These are phyloP conservation scores for Hypoxylon sp. DNA, from an alignment of 2,329 filamentous ascomycete genomes.

Conservation along the genomic window DNA sequence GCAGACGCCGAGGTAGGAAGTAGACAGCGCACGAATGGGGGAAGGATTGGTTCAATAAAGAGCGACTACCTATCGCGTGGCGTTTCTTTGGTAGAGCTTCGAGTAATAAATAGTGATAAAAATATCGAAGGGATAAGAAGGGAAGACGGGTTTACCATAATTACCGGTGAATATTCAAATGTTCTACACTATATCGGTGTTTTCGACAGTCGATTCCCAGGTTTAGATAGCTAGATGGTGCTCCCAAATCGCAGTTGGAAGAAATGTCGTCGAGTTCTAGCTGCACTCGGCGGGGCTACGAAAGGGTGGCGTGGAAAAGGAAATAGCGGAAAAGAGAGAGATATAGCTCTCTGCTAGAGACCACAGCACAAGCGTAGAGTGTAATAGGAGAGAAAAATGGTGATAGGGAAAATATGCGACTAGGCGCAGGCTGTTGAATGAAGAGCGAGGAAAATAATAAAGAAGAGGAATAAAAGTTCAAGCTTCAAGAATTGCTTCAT, in stretches of 20 bases:
- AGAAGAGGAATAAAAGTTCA: slow-evolving; percentile 23
- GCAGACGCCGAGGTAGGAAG: slow-evolving; percentile 7
- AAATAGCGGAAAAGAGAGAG: slow-evolving; percentile 15
- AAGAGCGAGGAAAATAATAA: slow-evolving; percentile 5
- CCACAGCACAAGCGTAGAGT: slow-evolving; percentile 13
- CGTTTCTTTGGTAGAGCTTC: slow-evolving; percentile 18
- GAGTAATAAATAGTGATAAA: neutral
- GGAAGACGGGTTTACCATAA: slow-evolving; percentile 23
- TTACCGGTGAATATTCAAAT: slow-evolving; percentile 7
- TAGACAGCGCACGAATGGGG: slow-evolving; percentile 19
- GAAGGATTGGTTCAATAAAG: slow-evolving; percentile 23
- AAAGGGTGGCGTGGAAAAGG: slow-evolving; percentile 19
- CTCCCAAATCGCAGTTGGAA: slow-evolving; percentile 21
- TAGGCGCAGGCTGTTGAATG: slow-evolving; percentile 23
- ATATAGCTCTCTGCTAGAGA: slow-evolving; percentile 13
- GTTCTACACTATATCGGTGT: slow-evolving; percentile 6
- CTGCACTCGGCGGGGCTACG: slow-evolving; percentile 28
- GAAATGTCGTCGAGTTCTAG: slow-evolving; percentile 21
- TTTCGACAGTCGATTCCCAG: slow-evolving; percentile 15
- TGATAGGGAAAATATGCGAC: slow-evolving; percentile 23
- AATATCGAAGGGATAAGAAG: slow-evolving; percentile 1
- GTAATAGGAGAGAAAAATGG: slow-evolving; percentile 11
- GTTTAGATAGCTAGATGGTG: slow-evolving; percentile 21
- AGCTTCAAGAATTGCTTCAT: slow-evolving; percentile 37
- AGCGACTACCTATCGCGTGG: slow-evolving; percentile 27